Percentiles rank a stretch among this genome's conserved stretches.
Conservation (phyloP, 331 rosid genomes). For the Pyrus hybrid region DNA sequence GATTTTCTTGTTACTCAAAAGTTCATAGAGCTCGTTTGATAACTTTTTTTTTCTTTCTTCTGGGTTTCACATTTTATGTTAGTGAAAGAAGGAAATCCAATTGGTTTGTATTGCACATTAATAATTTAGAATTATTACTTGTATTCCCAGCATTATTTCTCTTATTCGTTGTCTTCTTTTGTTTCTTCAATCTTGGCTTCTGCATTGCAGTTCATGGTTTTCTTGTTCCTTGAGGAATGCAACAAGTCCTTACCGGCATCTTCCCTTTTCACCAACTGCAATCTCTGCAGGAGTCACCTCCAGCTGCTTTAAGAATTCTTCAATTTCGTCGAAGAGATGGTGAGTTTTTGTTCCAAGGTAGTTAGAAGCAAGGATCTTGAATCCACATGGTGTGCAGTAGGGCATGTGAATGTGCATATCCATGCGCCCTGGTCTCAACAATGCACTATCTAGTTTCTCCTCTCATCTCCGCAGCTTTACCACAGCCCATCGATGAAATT, state of each 20-base stretch:
- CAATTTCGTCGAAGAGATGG: conserved; percentile 12
- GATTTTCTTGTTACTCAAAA: too few species aligned
- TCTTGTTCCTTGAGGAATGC: conserved; percentile 12
- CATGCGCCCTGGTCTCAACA: conserved; percentile 41
- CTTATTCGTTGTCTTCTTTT: background rate
- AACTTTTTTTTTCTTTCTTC: too few species aligned
- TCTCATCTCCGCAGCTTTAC: conserved; percentile 23
- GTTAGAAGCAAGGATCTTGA: conserved; percentile 27
- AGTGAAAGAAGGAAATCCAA: too few species aligned
- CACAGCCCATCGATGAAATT: conserved; percentile 23
- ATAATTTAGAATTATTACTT: too few species aligned
- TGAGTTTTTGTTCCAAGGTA: conserved; percentile 16
- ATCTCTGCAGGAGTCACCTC: conserved; percentile 35
- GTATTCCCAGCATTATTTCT: background rate
- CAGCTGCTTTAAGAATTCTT: conserved; percentile 15
- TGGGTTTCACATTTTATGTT: too few species aligned
- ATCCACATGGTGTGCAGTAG: conserved; percentile 26
- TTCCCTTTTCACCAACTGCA: conserved; percentile 34
- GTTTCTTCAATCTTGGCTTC: background rate
- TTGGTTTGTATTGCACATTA: too few species aligned
- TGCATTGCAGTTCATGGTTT: conserved; percentile 5
- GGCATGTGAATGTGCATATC: conserved; percentile 37
- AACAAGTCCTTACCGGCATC: conserved; percentile 8
- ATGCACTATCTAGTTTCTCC: conserved; percentile 30
- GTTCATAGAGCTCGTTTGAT: too few species aligned